Evolutionary conservation across 129 eudicot species (phyloP), one percentile per base, ranked within the genome.

Genomic region (Helichrysum umbraculigerum): DNA sequence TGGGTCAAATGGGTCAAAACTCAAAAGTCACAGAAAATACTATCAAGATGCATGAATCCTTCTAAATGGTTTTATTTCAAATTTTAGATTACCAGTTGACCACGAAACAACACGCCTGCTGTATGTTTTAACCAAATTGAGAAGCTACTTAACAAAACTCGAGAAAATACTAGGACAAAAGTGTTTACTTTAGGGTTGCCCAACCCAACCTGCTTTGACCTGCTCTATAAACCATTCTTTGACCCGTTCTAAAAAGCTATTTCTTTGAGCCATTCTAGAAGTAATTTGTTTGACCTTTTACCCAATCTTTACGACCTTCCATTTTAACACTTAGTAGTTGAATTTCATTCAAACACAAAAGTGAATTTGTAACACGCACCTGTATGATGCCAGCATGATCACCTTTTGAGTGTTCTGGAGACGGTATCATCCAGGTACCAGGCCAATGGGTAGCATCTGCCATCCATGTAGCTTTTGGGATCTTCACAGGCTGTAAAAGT

Each of bases 371-470:
- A 73, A 63, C 11, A 25, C 3, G 14, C 59, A 88, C 93, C 87
- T 88, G 93, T 61, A 88, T 84, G 70, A 88, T 82, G 73, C 93
- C 93, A 1, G 90, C 88, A 74, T 88, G 93, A 79, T 88, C 93
- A 66, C 93, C 90, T 37, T 71, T 83, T 0, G 93, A 79, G 79
- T 88, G 93, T 76, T 88, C 90, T 0, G 82, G 81, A 52, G 81
- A 77, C 4, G 90, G 65, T 34, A 44, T 72, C 80, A 84, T 75
- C 93, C 93, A 88, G 54, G 93, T 86, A 4, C 93, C 90, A 7
- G 93, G 93, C 93, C 93, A 88, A 41, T 88, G 90, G 29, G 93
- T 88, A 3, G 87, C 93, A 82, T 88, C 93, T 5, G 93, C 87
- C 93, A 88, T 88, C 90, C 90, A 86, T 0, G 93, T 88, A 30